phyloP scores from a whole-genome alignment of 2,329 filamentous ascomycete genomes.

The Alternaria sp. region DNA sequence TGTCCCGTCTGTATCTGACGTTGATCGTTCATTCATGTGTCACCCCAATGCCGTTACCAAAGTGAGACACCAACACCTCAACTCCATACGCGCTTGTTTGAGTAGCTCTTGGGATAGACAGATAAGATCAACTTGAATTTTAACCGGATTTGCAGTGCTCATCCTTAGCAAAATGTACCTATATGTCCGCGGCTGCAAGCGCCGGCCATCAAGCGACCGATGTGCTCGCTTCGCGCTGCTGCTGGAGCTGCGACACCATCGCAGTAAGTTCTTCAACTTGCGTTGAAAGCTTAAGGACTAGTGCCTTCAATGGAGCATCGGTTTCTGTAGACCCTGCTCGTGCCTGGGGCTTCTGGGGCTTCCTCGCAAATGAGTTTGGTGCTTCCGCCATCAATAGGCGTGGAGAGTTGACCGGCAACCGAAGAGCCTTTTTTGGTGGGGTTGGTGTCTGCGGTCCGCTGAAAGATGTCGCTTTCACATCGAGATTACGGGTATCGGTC shows the following conservation, averaged over 20 bases:
- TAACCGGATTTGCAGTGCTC: constrained; percentile 14
- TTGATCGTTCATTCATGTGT: constrained; percentile 25
- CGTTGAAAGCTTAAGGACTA: constrained; percentile 48
- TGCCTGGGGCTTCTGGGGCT: constrained; percentile 28
- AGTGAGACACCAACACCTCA: constrained; percentile 31
- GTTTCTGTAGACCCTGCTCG: constrained; percentile 30
- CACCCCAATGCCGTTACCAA: constrained; percentile 14
- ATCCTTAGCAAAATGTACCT: constrained; percentile 15
- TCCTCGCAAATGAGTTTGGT: constrained; percentile 23
- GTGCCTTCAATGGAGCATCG: constrained; percentile 43
- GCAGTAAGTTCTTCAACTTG: constrained; percentile 51
- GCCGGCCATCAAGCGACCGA: constrained; percentile 45
- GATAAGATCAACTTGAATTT: constrained; percentile 17
- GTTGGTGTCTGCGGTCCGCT: constrained; percentile 42
- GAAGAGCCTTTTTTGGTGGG: constrained; percentile 34
- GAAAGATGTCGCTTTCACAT: constrained; percentile 33
- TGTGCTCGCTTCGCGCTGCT: constrained; percentile 37
- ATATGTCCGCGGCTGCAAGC: constrained; percentile 39
- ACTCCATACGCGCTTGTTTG: constrained; percentile 20
- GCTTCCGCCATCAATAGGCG: constrained; percentile 34
- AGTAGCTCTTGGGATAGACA: constrained; percentile 14
- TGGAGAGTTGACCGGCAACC: constrained; percentile 43
- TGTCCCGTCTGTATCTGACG: constrained; percentile 20
- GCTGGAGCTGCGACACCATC: constrained; percentile 48
- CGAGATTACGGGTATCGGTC: constrained; percentile 29